These are phyloP conservation scores for Kwoniella shandongensis DNA, from an alignment of 768 basidiomycete genomes.

Conservation along the genomic window DNA sequence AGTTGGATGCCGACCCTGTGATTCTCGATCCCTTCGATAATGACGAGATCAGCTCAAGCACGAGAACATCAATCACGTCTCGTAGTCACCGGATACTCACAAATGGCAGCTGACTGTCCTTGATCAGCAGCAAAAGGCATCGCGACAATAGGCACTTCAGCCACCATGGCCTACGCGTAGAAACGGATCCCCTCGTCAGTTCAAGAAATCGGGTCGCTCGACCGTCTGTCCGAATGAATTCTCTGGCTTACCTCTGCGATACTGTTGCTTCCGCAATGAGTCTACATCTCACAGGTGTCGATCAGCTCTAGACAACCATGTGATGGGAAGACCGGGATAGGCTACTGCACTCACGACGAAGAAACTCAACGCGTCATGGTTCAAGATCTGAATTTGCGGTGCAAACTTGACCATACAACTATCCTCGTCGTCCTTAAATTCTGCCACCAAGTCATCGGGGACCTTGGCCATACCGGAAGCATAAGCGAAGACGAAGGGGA, in stretches of 20 bases:
- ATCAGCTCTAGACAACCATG: too few species aligned
- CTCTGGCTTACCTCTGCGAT: slow-evolving; percentile 21
- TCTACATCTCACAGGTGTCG: slow-evolving; percentile 2
- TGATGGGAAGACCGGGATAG: neutral
- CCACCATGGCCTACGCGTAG: slow-evolving; percentile 13
- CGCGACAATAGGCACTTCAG: slow-evolving; percentile 18
- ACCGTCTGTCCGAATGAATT: too few species aligned
- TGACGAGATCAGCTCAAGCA: too few species aligned
- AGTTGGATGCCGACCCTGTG: slow-evolving; percentile 28
- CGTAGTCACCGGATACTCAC: slow-evolving; percentile 26
- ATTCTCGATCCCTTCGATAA: slow-evolving; percentile 23
- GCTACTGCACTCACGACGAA: slow-evolving; percentile 19
- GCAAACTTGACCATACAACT: slow-evolving; percentile 27
- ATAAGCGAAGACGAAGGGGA: slow-evolving; percentile 35
- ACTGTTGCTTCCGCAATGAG: slow-evolving; percentile 33
- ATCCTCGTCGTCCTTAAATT: slow-evolving; percentile 15
- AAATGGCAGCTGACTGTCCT: slow-evolving; percentile 24
- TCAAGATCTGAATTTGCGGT: slow-evolving; percentile 29
- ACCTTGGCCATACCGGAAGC: slow-evolving; percentile 18
- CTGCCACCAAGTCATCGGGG: slow-evolving; percentile 18
- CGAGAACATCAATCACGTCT: too few species aligned
- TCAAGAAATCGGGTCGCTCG: too few species aligned
- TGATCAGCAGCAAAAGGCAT: slow-evolving; percentile 41
- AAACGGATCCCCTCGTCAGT: too few species aligned
- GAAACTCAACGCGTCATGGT: slow-evolving; percentile 26